Conservation (phyloP, 345 rosid genomes). For the Eucalyptus decipiens region DNA sequence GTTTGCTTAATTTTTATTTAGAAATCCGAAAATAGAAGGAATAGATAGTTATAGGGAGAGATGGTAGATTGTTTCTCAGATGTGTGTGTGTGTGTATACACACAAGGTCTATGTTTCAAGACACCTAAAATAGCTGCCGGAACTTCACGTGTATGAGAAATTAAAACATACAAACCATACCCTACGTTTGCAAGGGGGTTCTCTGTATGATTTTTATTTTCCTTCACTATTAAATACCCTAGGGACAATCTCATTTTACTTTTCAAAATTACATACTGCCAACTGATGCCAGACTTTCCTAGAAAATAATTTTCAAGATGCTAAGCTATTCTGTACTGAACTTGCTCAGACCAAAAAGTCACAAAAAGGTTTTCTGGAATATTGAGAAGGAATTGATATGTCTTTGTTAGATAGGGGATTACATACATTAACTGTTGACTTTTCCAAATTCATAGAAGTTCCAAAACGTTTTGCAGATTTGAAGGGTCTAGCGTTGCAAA, state of each 20-base stretch:
- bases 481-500: too few relatives aligned
- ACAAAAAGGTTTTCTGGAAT: too few relatives aligned
- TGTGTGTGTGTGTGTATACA: background rate
- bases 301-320: background rate
- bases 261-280: background rate
- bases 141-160: background rate
- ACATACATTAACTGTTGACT: too few relatives aligned
- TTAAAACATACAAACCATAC: background rate
- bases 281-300: background rate
- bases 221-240: background rate
- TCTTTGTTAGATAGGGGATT: too few relatives aligned
- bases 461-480: too few relatives aligned
- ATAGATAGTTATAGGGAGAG: background rate
- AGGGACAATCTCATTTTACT: background rate
- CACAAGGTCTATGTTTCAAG: rapidly evolving
- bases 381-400: too few relatives aligned
- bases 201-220: background rate
- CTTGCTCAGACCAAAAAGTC: too few relatives aligned
- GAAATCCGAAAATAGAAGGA: background rate
- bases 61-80: background rate
- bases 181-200: background rate
- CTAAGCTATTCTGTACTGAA: background rate
- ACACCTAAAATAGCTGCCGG: background rate
- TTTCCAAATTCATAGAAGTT: too few relatives aligned
- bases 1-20: background rate